phyloP scores from a whole-genome alignment of 2,329 filamentous ascomycete species.

The Arthroderma uncinatum region DNA sequence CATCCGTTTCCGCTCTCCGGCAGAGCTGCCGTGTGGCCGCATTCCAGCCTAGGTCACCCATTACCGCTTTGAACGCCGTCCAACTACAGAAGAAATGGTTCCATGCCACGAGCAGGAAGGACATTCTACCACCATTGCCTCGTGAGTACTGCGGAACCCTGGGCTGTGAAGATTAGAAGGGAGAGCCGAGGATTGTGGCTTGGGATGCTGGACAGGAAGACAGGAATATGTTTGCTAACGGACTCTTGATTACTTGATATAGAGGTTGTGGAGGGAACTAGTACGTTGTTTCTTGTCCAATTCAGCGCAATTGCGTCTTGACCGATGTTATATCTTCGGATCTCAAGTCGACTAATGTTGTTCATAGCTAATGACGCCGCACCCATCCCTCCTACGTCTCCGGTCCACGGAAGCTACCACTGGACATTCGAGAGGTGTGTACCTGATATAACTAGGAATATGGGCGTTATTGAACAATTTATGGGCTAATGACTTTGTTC shows the following conservation, averaged over 20 bases:
- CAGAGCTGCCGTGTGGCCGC: constrained; percentile 21
- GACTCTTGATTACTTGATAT: constrained; percentile 15
- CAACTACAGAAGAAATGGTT: constrained; percentile 42
- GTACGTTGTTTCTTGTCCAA: constrained; percentile 39
- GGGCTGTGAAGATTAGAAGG: background rate
- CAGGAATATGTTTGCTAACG: constrained; percentile 34
- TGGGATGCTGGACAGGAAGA: background rate
- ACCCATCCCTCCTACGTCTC: constrained; percentile 57
- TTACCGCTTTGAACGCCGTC: constrained; percentile 14
- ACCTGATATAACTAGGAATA: background rate
- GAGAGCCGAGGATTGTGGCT: background rate
- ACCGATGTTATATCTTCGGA: background rate
- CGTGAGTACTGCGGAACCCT: constrained; percentile 47
- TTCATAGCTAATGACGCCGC: constrained; percentile 71
- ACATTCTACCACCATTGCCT: constrained; percentile 71
- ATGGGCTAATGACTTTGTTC: background rate
- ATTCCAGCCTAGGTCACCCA: constrained; percentile 17
- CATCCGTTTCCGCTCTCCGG: constrained; percentile 26
- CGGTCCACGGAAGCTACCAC: constrained; percentile 90
- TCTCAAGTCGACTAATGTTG: constrained; percentile 9
- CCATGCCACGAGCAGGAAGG: constrained; percentile 66
- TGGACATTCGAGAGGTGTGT: constrained; percentile 79
- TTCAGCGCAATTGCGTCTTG: background rate
- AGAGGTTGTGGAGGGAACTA: constrained; percentile 66
- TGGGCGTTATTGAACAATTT: no score